Percentiles rank a stretch among this genome's conserved stretches.
Evolutionary conservation across 768 basidiomycete species (phyloP).

Genomic region (Collybiopsis confluens): DNA sequence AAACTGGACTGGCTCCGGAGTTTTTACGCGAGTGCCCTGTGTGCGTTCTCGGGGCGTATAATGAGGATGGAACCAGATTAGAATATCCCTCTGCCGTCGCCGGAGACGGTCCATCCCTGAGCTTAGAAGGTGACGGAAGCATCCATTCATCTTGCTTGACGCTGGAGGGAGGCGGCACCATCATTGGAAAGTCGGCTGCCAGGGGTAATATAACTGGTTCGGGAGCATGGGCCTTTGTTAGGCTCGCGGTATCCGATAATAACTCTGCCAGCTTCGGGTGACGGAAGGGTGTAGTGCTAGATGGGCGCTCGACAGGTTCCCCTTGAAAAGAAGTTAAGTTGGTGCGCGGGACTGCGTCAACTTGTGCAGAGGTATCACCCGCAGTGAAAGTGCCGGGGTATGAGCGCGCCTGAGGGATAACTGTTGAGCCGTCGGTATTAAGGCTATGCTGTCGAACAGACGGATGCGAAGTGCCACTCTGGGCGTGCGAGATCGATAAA

Average conservation of each 20-base stretch:
- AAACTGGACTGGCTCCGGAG: neutral
- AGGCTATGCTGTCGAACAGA: neutral
- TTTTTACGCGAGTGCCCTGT: neutral
- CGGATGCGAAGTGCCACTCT: neutral
- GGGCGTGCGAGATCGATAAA: neutral
- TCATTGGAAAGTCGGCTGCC: neutral
- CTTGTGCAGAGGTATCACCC: neutral
- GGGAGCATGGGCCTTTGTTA: neutral
- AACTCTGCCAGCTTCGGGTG: slow-evolving; percentile 29
- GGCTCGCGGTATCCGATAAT: slow-evolving; percentile 17
- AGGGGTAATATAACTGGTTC: slow-evolving; percentile 1
- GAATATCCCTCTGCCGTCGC: neutral
- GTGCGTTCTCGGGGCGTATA: neutral
- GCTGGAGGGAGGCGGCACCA: neutral
- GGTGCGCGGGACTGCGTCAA: neutral
- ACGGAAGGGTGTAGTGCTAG: slow-evolving; percentile 1
- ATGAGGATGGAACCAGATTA: neutral
- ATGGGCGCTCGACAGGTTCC: slow-evolving; percentile 1
- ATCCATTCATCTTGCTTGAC: slow-evolving; percentile 1
- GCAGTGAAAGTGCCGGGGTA: too few species aligned
- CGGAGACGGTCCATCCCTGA: neutral
- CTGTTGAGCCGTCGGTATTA: neutral
- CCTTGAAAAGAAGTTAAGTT: neutral
- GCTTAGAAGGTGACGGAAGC: neutral
- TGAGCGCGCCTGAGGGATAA: neutral